Conservation (phyloP, 306 rosid species). For the Vigna mungo region DNA sequence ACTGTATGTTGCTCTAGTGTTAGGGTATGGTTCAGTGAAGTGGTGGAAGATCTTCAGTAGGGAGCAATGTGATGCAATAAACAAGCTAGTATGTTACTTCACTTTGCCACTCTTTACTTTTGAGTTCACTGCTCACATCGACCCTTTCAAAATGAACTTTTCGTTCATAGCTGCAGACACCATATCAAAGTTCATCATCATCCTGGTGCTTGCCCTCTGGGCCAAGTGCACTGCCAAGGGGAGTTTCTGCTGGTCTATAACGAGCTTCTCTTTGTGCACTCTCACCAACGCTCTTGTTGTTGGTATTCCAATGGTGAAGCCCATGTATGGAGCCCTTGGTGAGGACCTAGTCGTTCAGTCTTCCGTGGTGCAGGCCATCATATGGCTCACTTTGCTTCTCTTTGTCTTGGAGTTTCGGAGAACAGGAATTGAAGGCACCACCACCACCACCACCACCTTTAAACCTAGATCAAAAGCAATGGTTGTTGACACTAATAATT, state of each 20-base stretch:
- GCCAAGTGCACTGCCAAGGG: slow-evolving; percentile 73
- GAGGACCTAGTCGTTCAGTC: slow-evolving; percentile 87
- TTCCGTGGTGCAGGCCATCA: slow-evolving; percentile 76
- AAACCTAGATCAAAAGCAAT: slow-evolving; percentile 12
- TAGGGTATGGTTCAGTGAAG: slow-evolving; percentile 87
- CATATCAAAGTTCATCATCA: slow-evolving; percentile 73
- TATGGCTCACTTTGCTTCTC: slow-evolving; percentile 85
- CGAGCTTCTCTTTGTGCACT: slow-evolving; percentile 79
- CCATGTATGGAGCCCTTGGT: slow-evolving; percentile 79
- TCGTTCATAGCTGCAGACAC: slow-evolving; percentile 72
- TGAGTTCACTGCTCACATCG: slow-evolving; percentile 77
- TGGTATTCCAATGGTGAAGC: slow-evolving; percentile 73
- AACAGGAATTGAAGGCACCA: slow-evolving; percentile 47
- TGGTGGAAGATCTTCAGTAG: slow-evolving; percentile 88
- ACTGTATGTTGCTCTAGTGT: slow-evolving; percentile 72
- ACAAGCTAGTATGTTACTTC: slow-evolving; percentile 83
- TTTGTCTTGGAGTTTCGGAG: slow-evolving; percentile 79
- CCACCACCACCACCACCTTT: slow-evolving; percentile 1
- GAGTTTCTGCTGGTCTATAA: slow-evolving; percentile 80
- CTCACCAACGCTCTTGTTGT: slow-evolving; percentile 84
- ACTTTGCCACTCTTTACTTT: slow-evolving; percentile 90
- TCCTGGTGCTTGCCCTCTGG: slow-evolving; percentile 69
- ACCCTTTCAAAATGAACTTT: slow-evolving; percentile 80
- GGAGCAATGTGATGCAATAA: slow-evolving; percentile 87
- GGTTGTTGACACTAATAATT: neutral